Evolutionary conservation across 495 filamentous ascomycete genomes (phyloP).

Genomic region (Ramalina intermedia): DNA sequence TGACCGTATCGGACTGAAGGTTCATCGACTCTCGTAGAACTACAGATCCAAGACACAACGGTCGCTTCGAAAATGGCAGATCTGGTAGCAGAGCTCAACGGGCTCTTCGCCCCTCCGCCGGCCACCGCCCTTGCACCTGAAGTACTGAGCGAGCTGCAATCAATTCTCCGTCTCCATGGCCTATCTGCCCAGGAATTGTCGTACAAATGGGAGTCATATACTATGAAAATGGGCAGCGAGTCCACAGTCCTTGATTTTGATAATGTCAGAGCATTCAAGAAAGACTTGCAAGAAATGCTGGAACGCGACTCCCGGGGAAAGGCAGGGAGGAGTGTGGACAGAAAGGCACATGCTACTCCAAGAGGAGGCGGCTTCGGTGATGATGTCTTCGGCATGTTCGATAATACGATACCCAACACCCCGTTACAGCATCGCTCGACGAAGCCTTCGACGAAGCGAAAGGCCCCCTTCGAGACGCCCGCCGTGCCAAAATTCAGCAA

Average conservation of each 20-base stretch:
- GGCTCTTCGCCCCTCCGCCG: conserved; percentile 44
- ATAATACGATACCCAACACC: conserved; percentile 61
- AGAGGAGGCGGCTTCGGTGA: conserved; percentile 37
- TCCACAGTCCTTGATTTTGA: conserved; percentile 55
- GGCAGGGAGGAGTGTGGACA: conserved; percentile 41
- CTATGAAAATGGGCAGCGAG: conserved; percentile 74
- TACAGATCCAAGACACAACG: background rate
- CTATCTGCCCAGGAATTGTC: conserved; percentile 70
- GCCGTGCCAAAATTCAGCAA: conserved; percentile 36
- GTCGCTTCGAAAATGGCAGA: conserved; percentile 32
- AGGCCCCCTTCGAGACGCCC: conserved; percentile 44
- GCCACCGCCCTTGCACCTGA: conserved; percentile 50
- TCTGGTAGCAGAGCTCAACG: conserved; percentile 44
- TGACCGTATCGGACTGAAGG: background rate
- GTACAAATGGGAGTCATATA: conserved; percentile 97
- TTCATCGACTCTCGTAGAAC: background rate
- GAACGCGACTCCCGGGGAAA: conserved; percentile 56
- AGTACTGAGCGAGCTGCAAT: conserved; percentile 61
- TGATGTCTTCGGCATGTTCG: conserved; percentile 83
- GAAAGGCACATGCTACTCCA: conserved; percentile 46
- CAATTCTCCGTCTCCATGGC: conserved; percentile 68
- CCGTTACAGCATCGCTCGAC: conserved; percentile 36
- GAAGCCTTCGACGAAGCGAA: conserved; percentile 41
- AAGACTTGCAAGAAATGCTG: conserved; percentile 68
- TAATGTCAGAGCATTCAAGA: conserved; percentile 62